These are phyloP conservation scores for Triticum aestivum DNA, from an alignment of 176 grass and related monocot genomes.

Conservation along the genomic window DNA sequence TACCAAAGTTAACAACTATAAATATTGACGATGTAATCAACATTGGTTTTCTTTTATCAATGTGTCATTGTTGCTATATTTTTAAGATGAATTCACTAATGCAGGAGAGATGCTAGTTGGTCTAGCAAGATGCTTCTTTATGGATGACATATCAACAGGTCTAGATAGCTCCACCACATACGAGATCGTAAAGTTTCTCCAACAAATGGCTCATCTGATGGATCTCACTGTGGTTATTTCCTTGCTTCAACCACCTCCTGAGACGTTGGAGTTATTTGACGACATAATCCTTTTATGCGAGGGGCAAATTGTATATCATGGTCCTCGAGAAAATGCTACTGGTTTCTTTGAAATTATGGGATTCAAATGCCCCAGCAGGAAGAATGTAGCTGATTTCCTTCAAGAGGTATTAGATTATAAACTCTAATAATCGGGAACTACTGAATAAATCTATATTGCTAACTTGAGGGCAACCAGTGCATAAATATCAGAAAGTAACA, in stretches of 20 bases:
- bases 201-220: conserved; percentile 80
- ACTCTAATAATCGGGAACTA: neutral
- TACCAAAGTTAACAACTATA: neutral
- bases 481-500: conserved; percentile 6
- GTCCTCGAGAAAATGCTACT: conserved; percentile 72
- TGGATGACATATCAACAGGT: conserved; percentile 99
- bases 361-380: conserved; percentile 88
- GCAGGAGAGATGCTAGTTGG: conserved; percentile 95
- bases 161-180: conserved; percentile 95
- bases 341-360: conserved; percentile 80
- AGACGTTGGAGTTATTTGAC: conserved; percentile 95
- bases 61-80: conserved; percentile 13
- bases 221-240: conserved; percentile 92
- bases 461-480: neutral
- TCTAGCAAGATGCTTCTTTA: conserved; percentile 88
- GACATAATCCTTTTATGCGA: conserved; percentile 94
- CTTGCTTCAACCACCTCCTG: conserved; percentile 84
- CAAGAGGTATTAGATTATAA: conserved; percentile 72
- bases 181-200: conserved; percentile 82
- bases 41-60: neutral
- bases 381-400: conserved; percentile 90
- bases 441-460: neutral
- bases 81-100: conserved; percentile 22
- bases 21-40: neutral
- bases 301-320: conserved; percentile 87